Evolutionary conservation across 2,329 filamentous ascomycete species (phyloP), one percentile per base, ranked within the genome.

Genomic region (Diaporthe ampelina): DNA sequence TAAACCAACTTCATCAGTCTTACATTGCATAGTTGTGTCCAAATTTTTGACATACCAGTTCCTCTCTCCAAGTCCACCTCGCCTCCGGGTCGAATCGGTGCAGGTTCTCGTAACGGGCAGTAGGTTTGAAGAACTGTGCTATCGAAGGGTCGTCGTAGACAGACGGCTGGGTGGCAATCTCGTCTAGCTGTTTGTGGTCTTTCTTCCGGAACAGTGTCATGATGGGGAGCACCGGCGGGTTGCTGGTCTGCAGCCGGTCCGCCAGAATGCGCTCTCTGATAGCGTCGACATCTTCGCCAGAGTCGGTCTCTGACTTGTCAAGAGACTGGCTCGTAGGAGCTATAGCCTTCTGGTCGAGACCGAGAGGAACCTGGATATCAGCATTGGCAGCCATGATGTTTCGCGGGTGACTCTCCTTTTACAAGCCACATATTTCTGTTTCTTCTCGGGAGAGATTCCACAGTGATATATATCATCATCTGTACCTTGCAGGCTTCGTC

Each of bases 1-100:
- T 67, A 4, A 6, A 10, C 0, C 10, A 24, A 2, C 4, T 1
- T 5, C 2, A 17, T 67, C 21, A 67, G 61, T 10, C n/a, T 11
- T 0, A 4, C 1, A 3, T 17, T 19, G 2, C 5, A 0, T 4
- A 13, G 3, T 9, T 2, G 6, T 24, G 11, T 48, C 11, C 7
- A 24, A 13, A 1, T 4, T 17, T 0, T 2, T 32, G 1, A 50
- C 45, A 19, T 24, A 67, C 74, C 3, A 76, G 76, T 56, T 85
- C 83, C 70, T 84, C 83, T 1, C 78, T 76, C 79, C 81, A 82
- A 0, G 83, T 83, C 83, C 83, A 85, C 40, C 82, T 77, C 37
- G 81, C 80, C 8, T 76, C 73, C 0, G 83, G 83, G 56, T 84
- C 81, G 72, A 85, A 85, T 0, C 83, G 81, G 75, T 84, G 83